Evolutionary conservation across 225 moss, liverwort and hornwort genomes (phyloP).

Genomic region (Straminergon stramineum): DNA sequence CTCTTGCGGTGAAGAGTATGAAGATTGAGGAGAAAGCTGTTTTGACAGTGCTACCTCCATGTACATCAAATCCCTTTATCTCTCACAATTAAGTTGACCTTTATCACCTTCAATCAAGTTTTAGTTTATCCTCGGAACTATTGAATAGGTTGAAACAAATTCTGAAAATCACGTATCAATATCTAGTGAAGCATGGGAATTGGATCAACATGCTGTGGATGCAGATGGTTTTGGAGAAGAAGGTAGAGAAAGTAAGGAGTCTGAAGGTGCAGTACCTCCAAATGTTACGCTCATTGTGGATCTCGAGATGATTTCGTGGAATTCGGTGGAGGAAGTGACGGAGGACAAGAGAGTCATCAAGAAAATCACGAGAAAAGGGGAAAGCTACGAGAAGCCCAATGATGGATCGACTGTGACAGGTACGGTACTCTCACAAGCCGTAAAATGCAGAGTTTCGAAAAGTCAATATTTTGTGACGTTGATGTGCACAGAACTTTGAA

Average conservation of each 20-base stretch:
- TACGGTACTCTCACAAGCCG: not conserved
- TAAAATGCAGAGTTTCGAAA: not conserved
- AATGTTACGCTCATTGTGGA: constrained; percentile 54
- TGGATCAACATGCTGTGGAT: not conserved
- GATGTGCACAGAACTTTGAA: not conserved
- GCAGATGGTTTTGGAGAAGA: constrained; percentile 78
- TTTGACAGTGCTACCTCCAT: constrained; percentile 69
- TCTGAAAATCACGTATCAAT: not conserved
- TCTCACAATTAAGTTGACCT: not conserved
- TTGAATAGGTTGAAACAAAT: not conserved
- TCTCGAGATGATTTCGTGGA: constrained; percentile 79
- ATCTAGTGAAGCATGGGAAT: not conserved
- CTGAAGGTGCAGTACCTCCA: constrained; percentile 44
- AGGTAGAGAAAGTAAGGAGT: constrained; percentile 34
- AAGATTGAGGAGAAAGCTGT: constrained; percentile 53
- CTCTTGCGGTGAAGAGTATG: constrained; percentile 69
- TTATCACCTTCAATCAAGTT: not conserved
- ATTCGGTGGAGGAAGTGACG: constrained; percentile 67
- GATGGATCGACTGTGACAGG: constrained; percentile 68
- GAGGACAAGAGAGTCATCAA: constrained; percentile 67
- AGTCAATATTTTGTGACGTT: not conserved
- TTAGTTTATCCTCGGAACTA: not conserved
- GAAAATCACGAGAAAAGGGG: constrained; percentile 56
- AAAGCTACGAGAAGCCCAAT: constrained; percentile 74
- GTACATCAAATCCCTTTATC: constrained; percentile 15